Base-by-base conservation (phyloP, 2,329 filamentous ascomycete species). In the Colletotrichum simmondsii region DNA sequence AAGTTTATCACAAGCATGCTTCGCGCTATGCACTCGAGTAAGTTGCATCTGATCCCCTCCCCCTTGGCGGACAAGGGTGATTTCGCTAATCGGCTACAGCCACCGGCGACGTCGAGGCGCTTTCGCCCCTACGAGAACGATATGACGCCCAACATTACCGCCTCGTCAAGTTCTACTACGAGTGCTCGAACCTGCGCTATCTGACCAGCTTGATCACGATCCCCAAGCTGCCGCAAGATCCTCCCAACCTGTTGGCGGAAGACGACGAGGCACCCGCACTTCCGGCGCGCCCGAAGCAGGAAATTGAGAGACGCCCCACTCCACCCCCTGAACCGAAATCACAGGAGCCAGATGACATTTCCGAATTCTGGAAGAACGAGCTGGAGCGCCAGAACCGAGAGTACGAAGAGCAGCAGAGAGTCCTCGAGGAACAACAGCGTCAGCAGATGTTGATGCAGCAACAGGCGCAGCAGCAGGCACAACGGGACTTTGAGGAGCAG, bases 1-100 rank as follows among this genome's bases (percentile, higher is more conserved):
- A 98, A 98, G 84, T 99, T 99, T 82, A 95, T 98, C 76, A 99
- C 97, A 0, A 99, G 97, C 92, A 99, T 99, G 97, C 85, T 99
- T 74, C 91, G 97, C 68, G 97, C 97, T 19, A 98, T 99, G 95
- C 96, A 99, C 82, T 96, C 94, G 3, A 95, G 94, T 95, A 87
- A 80, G 92, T 85, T 26, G 52, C 49, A 60, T 24, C 24, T 19
- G 1, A 22, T 24, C 35, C 10, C n/a, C 14, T 16, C 14, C n/a
- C 37, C 28, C 14, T 56, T n/a, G 30, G 42, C 6, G 16, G 24
- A 16, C 5, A 61, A 75, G 65, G 75, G 60, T 52, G n/a, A n/a
- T 30, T 16, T 35, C 58, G 30, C 76, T 81, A 73, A 81, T 61
- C 49, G 60, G 69, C 28, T 59, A 52, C 71, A 93, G 93, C 95